Evolutionary conservation across 78 protist genomes (phyloP).

Genomic region (Cavenderia fasciculata): DNA sequence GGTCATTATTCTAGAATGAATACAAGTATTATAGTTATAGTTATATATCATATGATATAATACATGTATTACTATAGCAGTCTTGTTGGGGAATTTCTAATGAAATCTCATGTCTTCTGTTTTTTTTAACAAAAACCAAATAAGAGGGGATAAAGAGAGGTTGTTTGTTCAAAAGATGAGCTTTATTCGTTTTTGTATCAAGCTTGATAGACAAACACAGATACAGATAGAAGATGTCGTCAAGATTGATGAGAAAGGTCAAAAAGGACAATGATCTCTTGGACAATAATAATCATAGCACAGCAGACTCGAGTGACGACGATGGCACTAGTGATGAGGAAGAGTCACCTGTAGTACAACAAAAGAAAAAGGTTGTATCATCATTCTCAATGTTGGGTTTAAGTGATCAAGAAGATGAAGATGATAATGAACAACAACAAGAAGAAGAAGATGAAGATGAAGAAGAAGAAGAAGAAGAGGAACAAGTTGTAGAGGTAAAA

Average conservation of each 20-base stretch:
- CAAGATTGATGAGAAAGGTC: slow-evolving; percentile 42
- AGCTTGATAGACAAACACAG: background rate
- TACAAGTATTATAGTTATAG: too few species aligned
- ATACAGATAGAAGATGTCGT: slow-evolving; percentile 47
- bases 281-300: background rate
- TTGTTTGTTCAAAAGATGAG: too few species aligned
- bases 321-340: background rate
- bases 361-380: slow-evolving; percentile 1
- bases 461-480: slow-evolving; percentile 15
- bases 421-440: background rate
- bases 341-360: background rate
- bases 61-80: too few species aligned
- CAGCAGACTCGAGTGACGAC: background rate
- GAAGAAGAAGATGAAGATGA: slow-evolving; percentile 19
- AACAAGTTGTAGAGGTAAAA: background rate
- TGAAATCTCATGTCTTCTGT: too few species aligned
- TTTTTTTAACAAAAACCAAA: too few species aligned
- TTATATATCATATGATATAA: too few species aligned
- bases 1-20: too few species aligned
- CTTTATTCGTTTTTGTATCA: too few species aligned
- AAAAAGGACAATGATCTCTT: background rate
- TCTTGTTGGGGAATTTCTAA: too few species aligned
- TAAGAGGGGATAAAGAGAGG: too few species aligned
- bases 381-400: slow-evolving; percentile 48
- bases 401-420: slow-evolving; percentile 23